Evolutionary conservation across 2,329 filamentous ascomycete species (phyloP).

Genomic region (Diaporthe batatas): DNA sequence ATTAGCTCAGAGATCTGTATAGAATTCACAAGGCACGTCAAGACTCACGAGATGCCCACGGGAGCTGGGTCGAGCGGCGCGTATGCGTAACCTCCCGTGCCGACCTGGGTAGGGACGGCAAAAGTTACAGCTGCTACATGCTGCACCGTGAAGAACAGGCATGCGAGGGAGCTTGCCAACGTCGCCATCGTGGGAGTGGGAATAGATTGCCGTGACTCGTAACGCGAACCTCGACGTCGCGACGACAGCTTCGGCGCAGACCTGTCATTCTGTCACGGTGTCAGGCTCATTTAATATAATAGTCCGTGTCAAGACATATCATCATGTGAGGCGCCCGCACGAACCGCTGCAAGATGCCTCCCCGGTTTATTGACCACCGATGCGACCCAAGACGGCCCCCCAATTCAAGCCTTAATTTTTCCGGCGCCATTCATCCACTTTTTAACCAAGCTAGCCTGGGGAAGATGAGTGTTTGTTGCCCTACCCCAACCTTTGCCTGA

Average conservation of each 20-base stretch:
- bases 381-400: constrained; percentile 30
- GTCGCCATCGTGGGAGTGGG: constrained; percentile 13
- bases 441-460: neutral
- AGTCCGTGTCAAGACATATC: neutral
- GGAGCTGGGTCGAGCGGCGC: constrained; percentile 40
- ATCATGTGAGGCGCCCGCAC: neutral
- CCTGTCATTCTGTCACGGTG: neutral
- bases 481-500: constrained; percentile 9
- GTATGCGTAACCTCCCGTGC: constrained; percentile 32
- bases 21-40: neutral
- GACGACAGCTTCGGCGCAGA: neutral
- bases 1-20: neutral
- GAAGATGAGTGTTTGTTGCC: neutral
- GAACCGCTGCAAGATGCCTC: neutral
- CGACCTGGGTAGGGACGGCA: constrained; percentile 34
- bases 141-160: constrained; percentile 21
- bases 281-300: neutral
- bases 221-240: neutral
- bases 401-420: neutral
- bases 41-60: constrained; percentile 40
- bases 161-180: constrained; percentile 6
- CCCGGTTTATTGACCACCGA: constrained; percentile 32
- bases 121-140: constrained; percentile 39
- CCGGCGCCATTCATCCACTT: constrained; percentile 3
- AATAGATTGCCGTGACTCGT: neutral